Base-by-base conservation (phyloP, 768 basidiomycete genomes). In the Hirschioporus abietinus region DNA sequence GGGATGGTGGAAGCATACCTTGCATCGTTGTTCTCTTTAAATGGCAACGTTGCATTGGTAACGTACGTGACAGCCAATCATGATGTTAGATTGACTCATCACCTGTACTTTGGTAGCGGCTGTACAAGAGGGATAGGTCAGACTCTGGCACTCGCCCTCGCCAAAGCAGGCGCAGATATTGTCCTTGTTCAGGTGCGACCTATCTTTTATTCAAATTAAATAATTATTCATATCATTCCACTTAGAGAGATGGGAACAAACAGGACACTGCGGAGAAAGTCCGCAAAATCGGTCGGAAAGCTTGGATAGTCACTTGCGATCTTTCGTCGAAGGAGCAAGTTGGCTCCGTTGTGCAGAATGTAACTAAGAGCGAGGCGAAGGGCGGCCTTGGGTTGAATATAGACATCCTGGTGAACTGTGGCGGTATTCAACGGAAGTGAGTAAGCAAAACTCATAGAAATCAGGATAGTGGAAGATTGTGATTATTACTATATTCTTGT, bases 341-440 rank as follows among this genome's bases (percentile, higher is more conserved):
- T 15, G 12, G 42, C 12, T 52, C 42, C 20, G 42, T 52, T 52
- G 42, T 23, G 82, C 83, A 17, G 76, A 83, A 36, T 74, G 77
- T 60, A 74, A 62, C 76, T 81, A 78, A 75, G 72, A 25, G 79
- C 75, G 24, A 73, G 80, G 63, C 83, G 66, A 77, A 34, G n/a
- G 67, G 66, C 18, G 67, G 63, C 20, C n/a, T 68, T 52, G 70
- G 66, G 24, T 64, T 71, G 0, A 70, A 69, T 25, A 72, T 85
- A 34, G 78, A 90, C 72, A 81, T 91, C 69, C 82, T 91, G 42
- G 84, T 92, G 69, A 90, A 91, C 75, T 90, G 89, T 73, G 88
- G 85, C 64, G 86, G 87, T 27, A 88, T 88, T 64, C 84, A 87
- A 72, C 77, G 85, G 70, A 75, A 20, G 42, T 52, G 20, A 15